phyloP scores from a whole-genome alignment of 225 moss, liverwort and hornwort genomes.

The Rhytidiadelphus loreus region DNA sequence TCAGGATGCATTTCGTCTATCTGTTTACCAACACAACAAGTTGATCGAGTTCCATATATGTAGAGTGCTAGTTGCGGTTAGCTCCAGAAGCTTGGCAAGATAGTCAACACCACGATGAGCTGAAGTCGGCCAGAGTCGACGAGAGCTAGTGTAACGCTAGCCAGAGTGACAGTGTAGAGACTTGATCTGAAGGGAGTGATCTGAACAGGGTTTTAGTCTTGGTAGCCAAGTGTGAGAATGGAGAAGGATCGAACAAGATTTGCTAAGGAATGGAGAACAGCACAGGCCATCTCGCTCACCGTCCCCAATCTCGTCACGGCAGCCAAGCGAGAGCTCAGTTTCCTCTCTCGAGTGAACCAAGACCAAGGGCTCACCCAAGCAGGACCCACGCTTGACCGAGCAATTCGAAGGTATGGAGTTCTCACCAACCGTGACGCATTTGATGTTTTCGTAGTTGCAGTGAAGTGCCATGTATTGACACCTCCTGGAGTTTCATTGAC shows the following conservation, averaged over 20 bases:
- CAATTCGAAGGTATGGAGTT: conserved; percentile 12
- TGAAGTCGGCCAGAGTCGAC: not conserved
- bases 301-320: conserved; percentile 24
- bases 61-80: not conserved
- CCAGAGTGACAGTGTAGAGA: not conserved
- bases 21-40: not conserved
- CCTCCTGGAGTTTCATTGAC: not conserved
- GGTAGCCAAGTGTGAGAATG: not conserved
- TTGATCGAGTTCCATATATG: not conserved
- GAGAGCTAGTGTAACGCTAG: not conserved
- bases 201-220: not conserved
- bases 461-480: not conserved
- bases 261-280: conserved; percentile 24
- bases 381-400: conserved; percentile 17
- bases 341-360: conserved; percentile 24
- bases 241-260: not conserved
- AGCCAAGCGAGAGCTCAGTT: conserved; percentile 22
- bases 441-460: not conserved
- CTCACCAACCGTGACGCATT: not conserved
- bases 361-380: conserved; percentile 18
- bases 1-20: not conserved
- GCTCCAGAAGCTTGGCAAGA: not conserved
- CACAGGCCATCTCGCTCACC: conserved; percentile 22
- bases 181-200: not conserved
- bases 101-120: not conserved